Evolutionary conservation across 108 stramenopile species (phyloP).

Genomic region (Cyclostephanos invisitatus): DNA sequence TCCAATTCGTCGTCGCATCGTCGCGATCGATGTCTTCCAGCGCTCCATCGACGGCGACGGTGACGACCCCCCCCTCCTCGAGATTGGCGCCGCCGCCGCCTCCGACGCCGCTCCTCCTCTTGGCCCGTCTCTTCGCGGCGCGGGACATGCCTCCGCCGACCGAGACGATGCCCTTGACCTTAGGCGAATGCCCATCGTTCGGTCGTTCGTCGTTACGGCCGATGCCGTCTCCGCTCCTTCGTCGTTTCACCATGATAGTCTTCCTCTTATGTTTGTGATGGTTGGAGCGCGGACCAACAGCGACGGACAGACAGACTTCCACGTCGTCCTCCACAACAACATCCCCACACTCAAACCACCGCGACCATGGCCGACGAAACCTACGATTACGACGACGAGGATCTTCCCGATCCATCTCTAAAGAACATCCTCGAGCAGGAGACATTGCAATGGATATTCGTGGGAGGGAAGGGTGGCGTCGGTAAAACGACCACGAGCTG

Average conservation of each 20-base stretch:
- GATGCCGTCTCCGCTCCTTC: background rate
- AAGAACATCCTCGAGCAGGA: conserved; percentile 97
- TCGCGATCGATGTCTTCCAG: background rate
- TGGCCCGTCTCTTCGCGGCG: conserved; percentile 78
- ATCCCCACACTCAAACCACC: background rate
- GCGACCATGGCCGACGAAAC: conserved; percentile 36
- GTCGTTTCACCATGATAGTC: too few species aligned
- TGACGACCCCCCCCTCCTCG: background rate
- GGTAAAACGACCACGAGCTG: conserved; percentile 99
- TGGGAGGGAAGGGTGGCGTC: conserved; percentile 99
- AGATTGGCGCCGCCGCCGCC: background rate
- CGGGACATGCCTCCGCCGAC: conserved; percentile 67
- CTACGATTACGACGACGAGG: conserved; percentile 69
- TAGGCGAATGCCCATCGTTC: background rate
- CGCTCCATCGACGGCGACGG: background rate
- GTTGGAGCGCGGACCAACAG: too few species aligned
- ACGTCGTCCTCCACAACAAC: too few species aligned
- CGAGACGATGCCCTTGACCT: background rate
- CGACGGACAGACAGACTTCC: too few species aligned
- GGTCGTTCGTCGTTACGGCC: background rate
- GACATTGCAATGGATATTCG: conserved; percentile 98
- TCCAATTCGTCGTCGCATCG: background rate
- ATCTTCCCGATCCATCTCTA: conserved; percentile 85
- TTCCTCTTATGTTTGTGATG: too few species aligned
- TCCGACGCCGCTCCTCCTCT: conserved; percentile 60